Evolutionary conservation across 495 filamentous ascomycete species (phyloP), one percentile per base, ranked within the genome.

Genomic region (Neurospora sp.): DNA sequence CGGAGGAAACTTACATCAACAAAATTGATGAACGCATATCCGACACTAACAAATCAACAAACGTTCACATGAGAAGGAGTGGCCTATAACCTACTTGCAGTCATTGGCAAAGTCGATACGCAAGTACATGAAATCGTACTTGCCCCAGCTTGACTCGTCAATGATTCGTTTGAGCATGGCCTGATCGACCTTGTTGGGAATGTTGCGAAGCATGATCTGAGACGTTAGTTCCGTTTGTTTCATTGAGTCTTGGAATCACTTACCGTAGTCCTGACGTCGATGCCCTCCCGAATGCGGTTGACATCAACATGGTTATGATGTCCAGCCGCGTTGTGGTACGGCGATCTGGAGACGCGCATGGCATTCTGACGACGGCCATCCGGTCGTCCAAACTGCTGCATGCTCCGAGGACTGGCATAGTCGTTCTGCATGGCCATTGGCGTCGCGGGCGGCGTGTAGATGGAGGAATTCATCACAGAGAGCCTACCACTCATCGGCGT

Each of bases 1-100:
- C 0, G 34, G 69, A 37, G 39, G n/a, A 19, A 5, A 84, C 89
- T 87, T 77, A 94, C 91, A 80, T 93, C 89, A 66, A 89, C 88
- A 78, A 99, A 97, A 79, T 99, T 98, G 82, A 99, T 93, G 83
- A 99, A 99, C 0, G 94, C 96, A 85, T 99, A 99, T 73, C 96
- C 96, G 73, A 99, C 96, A 81, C 94, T 98, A 74, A 19, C 28
- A 75, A 69, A 71, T 83, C 79, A 85, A 76, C 81, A 76, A 8
- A 3, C 2, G 15, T 43, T 15, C 4, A 2, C 13, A 36, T n/a
- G 28, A 39, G 0, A 21, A 9, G 24, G 62, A 36, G 28, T 48
- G 24, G 31, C 45, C 19, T 69, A 37, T 31, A 69, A 85, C 91
- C 81, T 84, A 94, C 93, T 95, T 96, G 91, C 92, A 94, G 73